These are phyloP conservation scores for Flaveria brownii DNA, from an alignment of 129 eudicot genomes.

Conservation along the genomic window DNA sequence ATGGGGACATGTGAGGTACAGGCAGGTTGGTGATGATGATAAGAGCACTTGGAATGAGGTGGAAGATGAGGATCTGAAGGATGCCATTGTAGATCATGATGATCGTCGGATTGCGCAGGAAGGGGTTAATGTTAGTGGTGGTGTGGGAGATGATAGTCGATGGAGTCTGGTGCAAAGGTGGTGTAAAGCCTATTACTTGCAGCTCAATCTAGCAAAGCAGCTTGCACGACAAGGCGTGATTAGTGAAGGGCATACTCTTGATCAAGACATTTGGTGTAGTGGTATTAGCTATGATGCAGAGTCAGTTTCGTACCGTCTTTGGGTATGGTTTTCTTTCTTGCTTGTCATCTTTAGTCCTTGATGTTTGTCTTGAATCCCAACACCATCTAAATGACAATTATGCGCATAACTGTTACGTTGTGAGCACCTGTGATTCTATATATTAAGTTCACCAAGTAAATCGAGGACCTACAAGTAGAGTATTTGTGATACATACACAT, in stretches of 20 bases:
- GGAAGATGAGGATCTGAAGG: neutral
- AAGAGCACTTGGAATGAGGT: neutral
- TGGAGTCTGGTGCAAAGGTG: conserved; percentile 41
- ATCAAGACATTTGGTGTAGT: conserved; percentile 36
- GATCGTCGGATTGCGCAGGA: conserved; percentile 25
- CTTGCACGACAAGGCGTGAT: conserved; percentile 55
- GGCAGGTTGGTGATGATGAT: conserved; percentile 23
- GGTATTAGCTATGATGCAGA: conserved; percentile 57
- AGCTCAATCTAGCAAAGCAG: conserved; percentile 67
- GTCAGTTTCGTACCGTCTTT: conserved; percentile 74
- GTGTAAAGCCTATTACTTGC: conserved; percentile 73
- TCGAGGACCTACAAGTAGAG: neutral
- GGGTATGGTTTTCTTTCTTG: conserved; percentile 52
- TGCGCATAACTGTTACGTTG: neutral
- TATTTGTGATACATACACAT: too few species aligned
- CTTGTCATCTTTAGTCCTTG: neutral
- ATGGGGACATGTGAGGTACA: conserved; percentile 41
- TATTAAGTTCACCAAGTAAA: neutral
- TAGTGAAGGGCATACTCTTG: conserved; percentile 51
- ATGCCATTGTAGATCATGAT: conserved; percentile 4
- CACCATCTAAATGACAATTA: neutral
- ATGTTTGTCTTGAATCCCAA: neutral
- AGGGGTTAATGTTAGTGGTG: conserved; percentile 9
- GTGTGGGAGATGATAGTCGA: conserved; percentile 7
- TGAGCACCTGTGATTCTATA: neutral